Base-by-base conservation (phyloP, 352 stramenopile species). In the Halophytophthora batemanensis region DNA sequence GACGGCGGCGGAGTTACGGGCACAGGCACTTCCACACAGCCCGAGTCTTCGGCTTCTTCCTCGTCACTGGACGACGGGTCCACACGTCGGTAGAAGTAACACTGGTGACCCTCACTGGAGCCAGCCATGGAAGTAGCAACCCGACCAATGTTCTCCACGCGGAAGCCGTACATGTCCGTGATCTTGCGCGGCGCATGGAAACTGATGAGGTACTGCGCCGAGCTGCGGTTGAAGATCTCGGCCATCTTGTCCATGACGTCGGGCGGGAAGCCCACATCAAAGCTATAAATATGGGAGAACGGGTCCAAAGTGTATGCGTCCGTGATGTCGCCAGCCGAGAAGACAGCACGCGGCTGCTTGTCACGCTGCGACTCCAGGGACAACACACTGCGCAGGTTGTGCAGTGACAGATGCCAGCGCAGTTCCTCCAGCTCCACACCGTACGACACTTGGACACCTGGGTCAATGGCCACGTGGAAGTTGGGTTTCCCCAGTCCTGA, bases 271-370 rank as follows among this genome's bases (percentile, higher is more conserved):
- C 96, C 96, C 49, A 98, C 95, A 51, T 98, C 96, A 64, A 98
- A 99, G 80, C 97, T 98, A 70, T 99, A 99, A 18, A 99, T 84
- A 69, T 99, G 96, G 6, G 96, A 98, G 59, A 99, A 99, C 0
- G 95, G 96, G 69, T 99, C 91, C 34, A 99, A 95, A 25, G 83
- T 96, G 29, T 86, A 75, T 0, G 95, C 96, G 53, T 96, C 66
- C 11, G 85, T 97, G 52, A 99, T 98, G 67, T 99, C 94, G 10
- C 90, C 93, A 7, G 90, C 82, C 2, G 90, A 86, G 55, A 99
- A 98, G 33, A 97, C 82, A 22, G 82, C 95, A 19, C 62, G 61
- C 23, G 73, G 74, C 10, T 48, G 62, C 55, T 74, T 91, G 59
- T 69, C 68, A 50, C 74, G 78, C 59, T 75, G 74, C 19, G 56